phyloP scores from a whole-genome alignment of 129 eudicot genomes.

The Flaveria linearis region DNA sequence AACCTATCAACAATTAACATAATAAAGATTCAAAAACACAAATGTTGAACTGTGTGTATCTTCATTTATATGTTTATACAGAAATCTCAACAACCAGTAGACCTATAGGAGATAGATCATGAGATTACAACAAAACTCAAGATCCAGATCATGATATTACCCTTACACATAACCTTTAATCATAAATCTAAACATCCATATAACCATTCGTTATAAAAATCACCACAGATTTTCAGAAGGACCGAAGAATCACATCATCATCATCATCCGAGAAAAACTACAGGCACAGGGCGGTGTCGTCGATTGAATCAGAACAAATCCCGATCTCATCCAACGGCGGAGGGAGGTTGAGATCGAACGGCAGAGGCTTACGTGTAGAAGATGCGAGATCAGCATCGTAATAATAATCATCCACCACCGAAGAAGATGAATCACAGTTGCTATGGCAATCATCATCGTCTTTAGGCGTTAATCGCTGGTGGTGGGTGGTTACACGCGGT shows the following conservation, averaged over 20 bases:
- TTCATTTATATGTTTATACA: conserved; percentile 27
- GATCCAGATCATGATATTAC: conserved; percentile 8
- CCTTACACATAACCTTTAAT: background rate
- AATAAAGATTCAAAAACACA: background rate
- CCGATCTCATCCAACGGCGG: conserved; percentile 47
- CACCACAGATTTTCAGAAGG: too few relatives aligned
- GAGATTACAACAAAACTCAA: conserved; percentile 33
- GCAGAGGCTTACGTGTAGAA: conserved; percentile 38
- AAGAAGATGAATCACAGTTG: conserved; percentile 59
- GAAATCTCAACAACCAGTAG: background rate
- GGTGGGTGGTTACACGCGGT: conserved; percentile 24
- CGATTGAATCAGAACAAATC: conserved; percentile 2
- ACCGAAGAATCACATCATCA: too few relatives aligned
- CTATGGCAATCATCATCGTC: conserved; percentile 51
- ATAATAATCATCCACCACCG: conserved; percentile 48
- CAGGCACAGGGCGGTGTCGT: conserved; percentile 42
- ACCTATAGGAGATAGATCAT: conserved; percentile 11
- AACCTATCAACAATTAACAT: background rate
- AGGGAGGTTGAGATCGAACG: conserved; percentile 60
- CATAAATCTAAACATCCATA: background rate
- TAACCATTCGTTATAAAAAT: too few relatives aligned
- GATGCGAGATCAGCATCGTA: conserved; percentile 36
- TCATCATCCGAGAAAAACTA: background rate
- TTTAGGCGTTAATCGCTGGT: background rate
- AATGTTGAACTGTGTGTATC: background rate